Conservation (phyloP, 176 grass and related monocot species). For the Phyllostachys edulis region DNA sequence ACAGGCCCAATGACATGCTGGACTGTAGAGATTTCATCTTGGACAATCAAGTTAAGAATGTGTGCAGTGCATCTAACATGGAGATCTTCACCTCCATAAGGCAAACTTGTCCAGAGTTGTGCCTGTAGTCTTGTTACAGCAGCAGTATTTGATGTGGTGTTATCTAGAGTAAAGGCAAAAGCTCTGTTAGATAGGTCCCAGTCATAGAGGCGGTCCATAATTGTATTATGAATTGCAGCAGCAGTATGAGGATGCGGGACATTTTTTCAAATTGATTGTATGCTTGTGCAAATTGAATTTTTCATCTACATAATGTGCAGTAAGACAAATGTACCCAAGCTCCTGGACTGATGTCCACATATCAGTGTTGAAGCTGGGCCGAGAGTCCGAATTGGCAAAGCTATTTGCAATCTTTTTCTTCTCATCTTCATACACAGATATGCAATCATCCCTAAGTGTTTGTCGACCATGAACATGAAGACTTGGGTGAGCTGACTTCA, state of each 20-base stretch:
- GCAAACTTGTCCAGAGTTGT: neutral
- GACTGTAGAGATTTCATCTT: neutral
- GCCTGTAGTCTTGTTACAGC: neutral
- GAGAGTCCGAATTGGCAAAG: neutral
- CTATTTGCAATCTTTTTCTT: neutral
- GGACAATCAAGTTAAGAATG: neutral
- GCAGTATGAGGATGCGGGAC: neutral
- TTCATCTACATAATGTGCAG: neutral
- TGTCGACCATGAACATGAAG: no score
- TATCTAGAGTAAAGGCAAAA: neutral
- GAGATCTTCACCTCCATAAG: neutral
- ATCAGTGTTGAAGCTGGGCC: no score
- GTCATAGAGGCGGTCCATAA: slow-evolving; percentile 6
- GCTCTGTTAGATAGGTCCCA: neutral
- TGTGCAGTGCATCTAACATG: neutral
- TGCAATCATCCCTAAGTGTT: neutral
- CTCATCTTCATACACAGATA: neutral
- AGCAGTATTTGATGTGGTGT: neutral
- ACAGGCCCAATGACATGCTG: no score
- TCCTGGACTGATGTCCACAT: no score
- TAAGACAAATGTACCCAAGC: neutral
- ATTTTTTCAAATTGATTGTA: neutral
- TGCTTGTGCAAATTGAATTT: neutral
- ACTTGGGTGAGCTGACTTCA: no score
- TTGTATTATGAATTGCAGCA: neutral